A percentile compares a stretch with the other conserved stretches of the same genome.
Evolutionary conservation across 1,139 yeast species (phyloP).

Genomic region (Pichia sp.): DNA sequence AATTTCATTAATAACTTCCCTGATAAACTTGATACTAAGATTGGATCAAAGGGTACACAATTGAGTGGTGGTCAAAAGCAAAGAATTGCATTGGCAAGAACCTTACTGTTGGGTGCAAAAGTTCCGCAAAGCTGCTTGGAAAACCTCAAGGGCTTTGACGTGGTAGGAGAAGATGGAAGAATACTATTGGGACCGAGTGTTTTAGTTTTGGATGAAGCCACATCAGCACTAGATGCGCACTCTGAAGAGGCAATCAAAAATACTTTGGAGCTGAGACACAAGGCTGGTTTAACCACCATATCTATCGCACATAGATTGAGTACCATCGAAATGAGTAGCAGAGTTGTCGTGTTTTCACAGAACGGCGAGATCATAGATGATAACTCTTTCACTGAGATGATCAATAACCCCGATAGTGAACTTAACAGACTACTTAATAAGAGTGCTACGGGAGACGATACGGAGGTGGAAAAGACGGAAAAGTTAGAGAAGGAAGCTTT

Average conservation of each 20-base stretch:
- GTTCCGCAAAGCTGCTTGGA: conserved; percentile 9
- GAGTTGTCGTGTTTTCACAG: conserved; percentile 68
- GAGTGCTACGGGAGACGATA: conserved; percentile 24
- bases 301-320: conserved; percentile 90
- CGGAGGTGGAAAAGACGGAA: conserved; percentile 15
- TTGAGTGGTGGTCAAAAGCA: conserved; percentile 88
- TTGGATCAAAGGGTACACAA: conserved; percentile 84
- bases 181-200: conserved; percentile 48
- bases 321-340: conserved; percentile 74
- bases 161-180: conserved; percentile 17
- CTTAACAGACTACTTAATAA: conserved; percentile 59
- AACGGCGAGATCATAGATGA: conserved; percentile 75
- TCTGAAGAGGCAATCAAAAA: conserved; percentile 79
- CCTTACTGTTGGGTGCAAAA: conserved; percentile 45
- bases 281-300: conserved; percentile 72
- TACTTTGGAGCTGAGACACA: conserved; percentile 46
- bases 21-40: conserved; percentile 70
- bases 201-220: conserved; percentile 72
- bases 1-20: conserved; percentile 73
- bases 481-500: no score
- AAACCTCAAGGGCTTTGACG: conserved; percentile 4
- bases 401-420: conserved; percentile 54
- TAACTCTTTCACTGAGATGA: conserved; percentile 62
- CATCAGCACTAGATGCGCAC: conserved; percentile 73
- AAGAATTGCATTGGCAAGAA: conserved; percentile 77